phyloP scores from a whole-genome alignment of 495 filamentous ascomycete species.

The Talaromyces ruber region DNA sequence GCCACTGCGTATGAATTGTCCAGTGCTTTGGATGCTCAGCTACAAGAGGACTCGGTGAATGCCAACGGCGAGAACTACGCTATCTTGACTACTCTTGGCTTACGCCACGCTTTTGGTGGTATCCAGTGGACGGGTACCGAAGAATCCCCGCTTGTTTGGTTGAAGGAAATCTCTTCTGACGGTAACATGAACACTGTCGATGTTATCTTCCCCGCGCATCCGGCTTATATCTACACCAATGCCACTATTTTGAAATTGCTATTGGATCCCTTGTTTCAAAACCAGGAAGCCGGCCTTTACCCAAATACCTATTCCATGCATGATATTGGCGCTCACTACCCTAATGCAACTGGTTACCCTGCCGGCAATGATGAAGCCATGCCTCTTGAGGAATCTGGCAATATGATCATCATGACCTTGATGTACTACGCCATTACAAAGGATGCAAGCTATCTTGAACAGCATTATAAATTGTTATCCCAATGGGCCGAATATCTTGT shows the following conservation, averaged over 20 bases:
- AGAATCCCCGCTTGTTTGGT: constrained; percentile 37
- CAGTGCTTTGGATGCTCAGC: constrained; percentile 8
- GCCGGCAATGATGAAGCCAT: constrained; percentile 34
- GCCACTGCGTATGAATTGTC: constrained; percentile 10
- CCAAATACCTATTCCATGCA: constrained; percentile 34
- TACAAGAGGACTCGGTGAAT: constrained; percentile 6
- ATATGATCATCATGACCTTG: constrained; percentile 34
- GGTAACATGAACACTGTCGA: constrained; percentile 47
- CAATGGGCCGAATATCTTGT: constrained; percentile 46
- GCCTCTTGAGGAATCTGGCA: constrained; percentile 41
- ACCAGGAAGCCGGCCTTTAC: constrained; percentile 38
- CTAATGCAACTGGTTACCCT: constrained; percentile 40
- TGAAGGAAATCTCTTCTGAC: constrained; percentile 46
- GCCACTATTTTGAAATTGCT: constrained; percentile 41
- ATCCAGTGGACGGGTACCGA: constrained; percentile 38
- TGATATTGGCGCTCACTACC: constrained; percentile 37
- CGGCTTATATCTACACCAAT: constrained; percentile 40
- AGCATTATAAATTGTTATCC: constrained; percentile 26
- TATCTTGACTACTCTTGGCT: constrained; percentile 36
- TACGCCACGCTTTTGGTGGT: constrained; percentile 41
- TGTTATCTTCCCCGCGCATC: constrained; percentile 40
- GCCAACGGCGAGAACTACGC: constrained; percentile 36
- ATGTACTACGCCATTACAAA: constrained; percentile 35
- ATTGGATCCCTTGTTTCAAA: constrained; percentile 41
- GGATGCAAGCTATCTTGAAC: constrained; percentile 23